Evolutionary conservation across 2,329 filamentous ascomycete genomes (phyloP), one percentile per base, ranked within the genome.

Genomic region (Epichloe sylvatica): DNA sequence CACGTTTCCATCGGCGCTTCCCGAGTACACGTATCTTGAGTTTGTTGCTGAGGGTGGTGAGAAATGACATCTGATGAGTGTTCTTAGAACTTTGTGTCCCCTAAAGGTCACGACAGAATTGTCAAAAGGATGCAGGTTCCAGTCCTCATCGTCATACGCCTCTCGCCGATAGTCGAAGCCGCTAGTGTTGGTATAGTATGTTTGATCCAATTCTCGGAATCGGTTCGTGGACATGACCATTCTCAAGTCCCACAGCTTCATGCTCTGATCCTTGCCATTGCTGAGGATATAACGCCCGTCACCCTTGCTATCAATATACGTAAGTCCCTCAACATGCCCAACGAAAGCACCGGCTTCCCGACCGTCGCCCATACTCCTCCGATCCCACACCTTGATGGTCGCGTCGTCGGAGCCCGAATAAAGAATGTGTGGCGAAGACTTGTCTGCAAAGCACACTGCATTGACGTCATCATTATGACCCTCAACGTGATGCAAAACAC

Each of bases 331-430:
- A 48, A 77, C 73, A 57, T 84, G 81, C 3, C 81, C 81, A 23
- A 83, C 72, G 54, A 84, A 84, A 1, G 78, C 80, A 11, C 80
- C 80, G 0, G 78, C 80, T 51, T 80, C 76, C 33, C 91, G 78
- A 2, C 81, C 80, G 59, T 95, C 88, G 39, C 86, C 87, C 74
- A 97, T 91, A 66, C 84, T 91, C 69, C 92, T 78, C 45, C 91
- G 79, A 62, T 98, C 92, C 92, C 92, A 98, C 2, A 98, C 88
- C 61, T 95, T 94, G 59, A 97, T 78, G 0, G 88, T 94, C 2
- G 86, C 83, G 62, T 98, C 92, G 61, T 98, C 92, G 0, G 89
- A 95, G 19, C 92, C 92, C 0, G 90, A 96, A 67, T 96, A 97
- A 3, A 98, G 74, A 53, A 97, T 91, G 62, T 98, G 90, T 1